Conservation (phyloP, 2,329 filamentous ascomycete species). For the Pseudogymnoascus pannorum region DNA sequence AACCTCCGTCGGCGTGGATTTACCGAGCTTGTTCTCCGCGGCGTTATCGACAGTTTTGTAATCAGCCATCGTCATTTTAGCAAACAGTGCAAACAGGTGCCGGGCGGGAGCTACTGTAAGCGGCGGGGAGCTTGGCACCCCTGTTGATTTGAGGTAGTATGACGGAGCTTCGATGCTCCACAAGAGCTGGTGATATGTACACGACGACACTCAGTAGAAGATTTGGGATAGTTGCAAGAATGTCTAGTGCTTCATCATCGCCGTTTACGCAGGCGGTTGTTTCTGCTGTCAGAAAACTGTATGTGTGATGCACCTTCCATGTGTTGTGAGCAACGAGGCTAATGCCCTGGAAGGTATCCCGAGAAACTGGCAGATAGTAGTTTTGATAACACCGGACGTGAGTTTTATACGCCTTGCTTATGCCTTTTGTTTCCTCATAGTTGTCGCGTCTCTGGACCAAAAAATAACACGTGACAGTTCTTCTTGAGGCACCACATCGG, state of each 20-base stretch:
- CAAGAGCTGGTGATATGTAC: neutral
- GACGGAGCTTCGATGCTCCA: conserved; percentile 1
- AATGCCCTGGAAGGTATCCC: conserved; percentile 59
- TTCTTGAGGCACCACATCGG: conserved; percentile 62
- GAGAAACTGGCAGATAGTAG: conserved; percentile 80
- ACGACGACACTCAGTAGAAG: conserved; percentile 3
- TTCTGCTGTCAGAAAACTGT: conserved; percentile 72
- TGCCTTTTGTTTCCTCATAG: neutral
- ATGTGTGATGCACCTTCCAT: conserved; percentile 30
- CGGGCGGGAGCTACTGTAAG: conserved; percentile 6
- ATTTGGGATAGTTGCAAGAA: conserved; percentile 14
- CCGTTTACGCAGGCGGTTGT: conserved; percentile 62
- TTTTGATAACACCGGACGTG: conserved; percentile 91
- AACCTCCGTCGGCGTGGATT: conserved; percentile 16
- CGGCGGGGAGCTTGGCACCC: conserved; percentile 8
- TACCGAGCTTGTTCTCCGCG: conserved; percentile 19
- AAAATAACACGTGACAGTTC: conserved; percentile 37
- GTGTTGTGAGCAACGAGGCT: conserved; percentile 11
- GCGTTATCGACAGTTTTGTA: conserved; percentile 7
- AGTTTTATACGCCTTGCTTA: conserved; percentile 8
- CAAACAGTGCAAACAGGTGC: conserved; percentile 28
- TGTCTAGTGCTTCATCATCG: conserved; percentile 20
- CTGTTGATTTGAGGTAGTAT: neutral
- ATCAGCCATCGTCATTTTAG: conserved; percentile 35
- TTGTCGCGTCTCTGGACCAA: conserved; percentile 9